Evolutionary conservation across 1,284 basidiomycete species (phyloP).

Genomic region (Cerioporus squamosus): DNA sequence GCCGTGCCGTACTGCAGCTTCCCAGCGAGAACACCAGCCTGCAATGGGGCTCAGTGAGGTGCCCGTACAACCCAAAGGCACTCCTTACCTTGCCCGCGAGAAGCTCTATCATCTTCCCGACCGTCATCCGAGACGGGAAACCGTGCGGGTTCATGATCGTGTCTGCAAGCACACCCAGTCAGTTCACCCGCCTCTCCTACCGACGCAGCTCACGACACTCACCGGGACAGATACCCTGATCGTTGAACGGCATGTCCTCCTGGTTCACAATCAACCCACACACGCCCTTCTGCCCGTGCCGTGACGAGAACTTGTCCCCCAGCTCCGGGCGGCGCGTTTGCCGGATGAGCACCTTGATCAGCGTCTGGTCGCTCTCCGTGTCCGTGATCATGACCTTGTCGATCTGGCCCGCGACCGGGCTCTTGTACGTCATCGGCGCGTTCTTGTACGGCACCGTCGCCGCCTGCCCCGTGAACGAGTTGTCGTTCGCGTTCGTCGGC

Average conservation of each 20-base stretch:
- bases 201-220: slow-evolving; percentile 33
- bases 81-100: slow-evolving; percentile 87
- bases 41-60: slow-evolving; percentile 1
- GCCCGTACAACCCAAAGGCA: slow-evolving; percentile 4
- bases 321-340: slow-evolving; percentile 97
- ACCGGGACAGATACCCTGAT: slow-evolving; percentile 94
- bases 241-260: slow-evolving; percentile 99
- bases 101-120: slow-evolving; percentile 99
- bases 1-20: slow-evolving; percentile 94
- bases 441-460: slow-evolving; percentile 87
- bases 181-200: not conserved
- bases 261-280: slow-evolving; percentile 99
- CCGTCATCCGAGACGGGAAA: slow-evolving; percentile 99
- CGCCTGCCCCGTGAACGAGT: slow-evolving; percentile 79
- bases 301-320: slow-evolving; percentile 98
- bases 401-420: slow-evolving; percentile 90
- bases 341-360: slow-evolving; percentile 98
- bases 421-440: slow-evolving; percentile 89
- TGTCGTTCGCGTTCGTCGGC: slow-evolving; percentile 89
- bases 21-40: slow-evolving; percentile 89
- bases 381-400: slow-evolving; percentile 99
- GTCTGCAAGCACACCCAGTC: slow-evolving; percentile 51
- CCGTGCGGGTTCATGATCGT: slow-evolving; percentile 99
- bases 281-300: slow-evolving; percentile 99
- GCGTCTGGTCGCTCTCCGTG: slow-evolving; percentile 93